Base-by-base conservation (phyloP, 2,329 filamentous ascomycete species). In the Pseudocercospora fijiensis region DNA sequence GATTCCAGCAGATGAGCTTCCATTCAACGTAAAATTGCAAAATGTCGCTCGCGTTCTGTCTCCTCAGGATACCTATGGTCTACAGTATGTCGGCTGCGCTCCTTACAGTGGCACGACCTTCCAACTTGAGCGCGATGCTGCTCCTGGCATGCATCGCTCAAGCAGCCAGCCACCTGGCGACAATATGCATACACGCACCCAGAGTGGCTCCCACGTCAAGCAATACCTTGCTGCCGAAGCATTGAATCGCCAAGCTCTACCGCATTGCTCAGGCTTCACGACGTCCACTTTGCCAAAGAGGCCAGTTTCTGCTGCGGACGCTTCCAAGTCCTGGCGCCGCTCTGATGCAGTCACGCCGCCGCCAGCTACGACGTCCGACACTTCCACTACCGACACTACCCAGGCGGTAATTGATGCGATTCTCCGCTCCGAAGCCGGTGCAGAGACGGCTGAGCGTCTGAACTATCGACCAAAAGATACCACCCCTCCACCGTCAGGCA, bases 1-100 rank as follows among this genome's bases (percentile, higher is more conserved):
- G 3, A 71, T 81, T 13, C 77, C 79, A 18, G 75, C 73, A 5
- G 80, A 82, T 59, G 78, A 81, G 67, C 73, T 82, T 3, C 78
- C 79, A n/a, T 64, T 66, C 57, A 68, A 68, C 0, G 72, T 79
- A 51, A 71, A 74, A n/a, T 71, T 81, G 10, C 69, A 73, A 28
- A 77, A 75, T 8, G 67, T 79, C 6, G 76, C 78, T 37, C 73
- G 74, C 1, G 67, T 73, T 16, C 63, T 81, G 47, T 73, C 62
- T 18, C 71, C 66, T n/a, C 67, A 69, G 33, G 65, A 76, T 22
- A 71, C 70, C 7, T 66, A 69, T 18, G 71, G 70, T 4, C 71
- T 78, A 70, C 66, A 70, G 18, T 71, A 70, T 45, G 69, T 76
- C 30, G 76, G 75, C 52, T 67, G 63, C 22, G 60, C 69, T 30